Base-by-base conservation (phyloP, 1,284 basidiomycete species). In the Phlebopus sp. region DNA sequence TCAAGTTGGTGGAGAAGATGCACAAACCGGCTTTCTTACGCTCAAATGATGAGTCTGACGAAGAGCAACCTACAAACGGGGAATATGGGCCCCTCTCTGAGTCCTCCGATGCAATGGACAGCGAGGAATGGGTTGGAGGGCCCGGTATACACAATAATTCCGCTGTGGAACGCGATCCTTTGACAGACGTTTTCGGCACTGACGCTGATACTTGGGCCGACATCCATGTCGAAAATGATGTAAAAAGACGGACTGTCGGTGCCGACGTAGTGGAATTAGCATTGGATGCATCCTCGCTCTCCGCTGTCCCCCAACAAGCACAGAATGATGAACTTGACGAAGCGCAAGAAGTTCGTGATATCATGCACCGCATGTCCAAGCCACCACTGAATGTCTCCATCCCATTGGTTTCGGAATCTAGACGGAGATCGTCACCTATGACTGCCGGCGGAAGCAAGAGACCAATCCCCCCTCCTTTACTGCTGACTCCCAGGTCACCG, bases 131-230 rank as follows among this genome's bases (percentile, higher is more conserved):
- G 11, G 37, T 29, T 29, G 27, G 27, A 29, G 27, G 27, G 27
- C 27, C 42, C 13, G 31, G 45, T 36, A 38, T 47, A 42, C 11
- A 30, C 46, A 54, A 50, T 44, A 46, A 44, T 54, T 66, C 70
- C 38, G 50, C 58, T 46, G 58, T 66, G 41, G 57, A 60, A 41
- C 67, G 61, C 31, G 76, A 78, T 57, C 73, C 75, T 9, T 64
- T 78, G 21, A 62, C 62, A 18, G 77, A 78, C 53, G 68, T 77
- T 17, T 77, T 76, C 57, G 82, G 82, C 40, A 73, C 74, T 23
- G 83, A 85, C 63, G 77, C 69, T 52, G 77, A 83, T 54, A 75
- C 77, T 3, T 84, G 83, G 82, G 70, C 71, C 49, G 77, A 78
- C 44, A 70, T 85, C 42, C 78, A 69, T 44, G 63, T 57, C 38